Evolutionary conservation across 306 rosid genomes (phyloP).

Genomic region (Argentina anserina): DNA sequence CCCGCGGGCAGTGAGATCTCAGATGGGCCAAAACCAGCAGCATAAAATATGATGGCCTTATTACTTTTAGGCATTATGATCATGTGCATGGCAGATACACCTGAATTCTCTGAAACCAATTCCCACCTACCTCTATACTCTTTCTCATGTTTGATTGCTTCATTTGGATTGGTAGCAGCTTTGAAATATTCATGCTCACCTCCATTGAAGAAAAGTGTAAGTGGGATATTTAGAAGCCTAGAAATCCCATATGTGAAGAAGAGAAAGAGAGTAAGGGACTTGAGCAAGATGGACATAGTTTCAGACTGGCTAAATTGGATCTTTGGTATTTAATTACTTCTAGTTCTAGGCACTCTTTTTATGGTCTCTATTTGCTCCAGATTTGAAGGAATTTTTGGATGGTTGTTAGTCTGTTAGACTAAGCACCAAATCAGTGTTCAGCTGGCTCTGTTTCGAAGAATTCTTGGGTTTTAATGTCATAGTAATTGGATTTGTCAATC

Average conservation of each 20-base stretch:
- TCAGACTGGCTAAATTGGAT: neutral
- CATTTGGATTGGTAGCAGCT: neutral
- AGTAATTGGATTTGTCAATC: neutral
- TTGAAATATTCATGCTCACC: neutral
- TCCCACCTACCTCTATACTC: conserved; percentile 14
- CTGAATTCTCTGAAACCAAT: conserved; percentile 15
- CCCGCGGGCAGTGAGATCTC: conserved; percentile 8
- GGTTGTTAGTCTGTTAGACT: conserved; percentile 1
- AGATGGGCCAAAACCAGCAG: conserved; percentile 16
- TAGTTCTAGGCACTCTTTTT: conserved; percentile 2
- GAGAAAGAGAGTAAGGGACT: conserved; percentile 10
- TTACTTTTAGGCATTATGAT: conserved; percentile 5
- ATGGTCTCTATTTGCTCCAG: conserved; percentile 6
- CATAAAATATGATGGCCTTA: conserved; percentile 9
- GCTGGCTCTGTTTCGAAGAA: neutral
- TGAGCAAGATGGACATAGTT: conserved; percentile 5
- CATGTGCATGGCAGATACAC: conserved; percentile 20
- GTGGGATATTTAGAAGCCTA: neutral
- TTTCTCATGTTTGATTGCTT: neutral
- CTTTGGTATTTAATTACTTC: neutral
- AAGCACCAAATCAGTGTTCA: conserved; percentile 13
- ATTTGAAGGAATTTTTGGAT: conserved; percentile 5
- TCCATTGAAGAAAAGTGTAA: neutral
- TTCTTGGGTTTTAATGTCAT: neutral
- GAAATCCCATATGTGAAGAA: neutral